These are phyloP conservation scores for Mucor sp. DNA, from an alignment of 371 early-diverging fungal genomes.

Conservation along the genomic window DNA sequence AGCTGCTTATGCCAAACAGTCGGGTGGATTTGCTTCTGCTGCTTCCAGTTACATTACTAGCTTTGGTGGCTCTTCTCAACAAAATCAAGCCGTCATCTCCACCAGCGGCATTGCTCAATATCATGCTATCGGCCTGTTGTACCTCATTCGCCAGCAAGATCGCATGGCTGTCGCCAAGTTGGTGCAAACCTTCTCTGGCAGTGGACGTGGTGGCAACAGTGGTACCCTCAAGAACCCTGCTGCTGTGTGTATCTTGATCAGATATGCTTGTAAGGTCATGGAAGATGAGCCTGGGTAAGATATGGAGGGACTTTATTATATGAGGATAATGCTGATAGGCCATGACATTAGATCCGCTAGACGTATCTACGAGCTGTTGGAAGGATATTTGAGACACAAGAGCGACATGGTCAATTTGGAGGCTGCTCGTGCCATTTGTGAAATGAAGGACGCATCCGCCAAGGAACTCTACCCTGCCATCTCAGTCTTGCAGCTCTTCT, in stretches of 20 bases:
- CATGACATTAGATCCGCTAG: slow-evolving; percentile 57
- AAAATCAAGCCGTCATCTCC: slow-evolving; percentile 52
- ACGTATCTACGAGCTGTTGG: slow-evolving; percentile 82
- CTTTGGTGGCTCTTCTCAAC: slow-evolving; percentile 48
- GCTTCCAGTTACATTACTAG: slow-evolving; percentile 61
- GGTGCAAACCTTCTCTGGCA: slow-evolving; percentile 83
- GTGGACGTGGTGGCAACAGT: slow-evolving; percentile 51
- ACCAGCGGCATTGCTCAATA: slow-evolving; percentile 89
- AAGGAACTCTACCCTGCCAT: slow-evolving; percentile 94
- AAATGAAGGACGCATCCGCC: slow-evolving; percentile 77
- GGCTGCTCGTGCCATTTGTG: slow-evolving; percentile 97
- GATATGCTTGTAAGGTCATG: slow-evolving; percentile 94
- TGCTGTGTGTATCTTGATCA: slow-evolving; percentile 91
- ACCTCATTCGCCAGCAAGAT: slow-evolving; percentile 94
- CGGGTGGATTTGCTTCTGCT: slow-evolving; percentile 47
- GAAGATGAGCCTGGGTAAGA: slow-evolving; percentile 79
- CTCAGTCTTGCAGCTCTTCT: slow-evolving; percentile 88
- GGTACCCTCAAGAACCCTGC: slow-evolving; percentile 77
- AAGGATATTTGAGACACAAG: slow-evolving; percentile 91
- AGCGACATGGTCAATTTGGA: slow-evolving; percentile 97
- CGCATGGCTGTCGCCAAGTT: slow-evolving; percentile 97
- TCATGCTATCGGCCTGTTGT: slow-evolving; percentile 95
- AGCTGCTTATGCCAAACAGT: slow-evolving; percentile 79
- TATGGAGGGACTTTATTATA: slow-evolving; percentile 1
- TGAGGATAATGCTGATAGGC: background rate